phyloP scores from a whole-genome alignment of 352 stramenopile species.

The Globisporangium iwayamae region DNA sequence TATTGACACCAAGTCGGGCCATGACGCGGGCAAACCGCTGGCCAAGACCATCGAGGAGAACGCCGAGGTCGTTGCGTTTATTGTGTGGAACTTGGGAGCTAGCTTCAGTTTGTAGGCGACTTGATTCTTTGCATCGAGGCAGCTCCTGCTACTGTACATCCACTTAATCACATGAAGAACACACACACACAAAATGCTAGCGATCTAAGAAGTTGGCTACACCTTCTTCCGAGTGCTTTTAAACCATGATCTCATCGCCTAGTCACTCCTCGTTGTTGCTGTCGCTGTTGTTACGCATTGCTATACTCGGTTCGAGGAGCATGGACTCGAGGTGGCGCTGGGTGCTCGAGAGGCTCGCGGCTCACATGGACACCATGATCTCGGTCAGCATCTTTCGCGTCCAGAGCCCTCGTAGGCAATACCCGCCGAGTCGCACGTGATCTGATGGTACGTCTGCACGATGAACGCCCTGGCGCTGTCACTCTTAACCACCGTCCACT shows the following conservation, averaged over 20 bases:
- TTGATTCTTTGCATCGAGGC: too few relatives aligned
- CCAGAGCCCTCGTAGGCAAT: not conserved
- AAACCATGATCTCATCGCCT: not conserved
- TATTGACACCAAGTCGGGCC: too few relatives aligned
- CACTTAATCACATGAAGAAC: too few relatives aligned
- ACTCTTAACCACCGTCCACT: not conserved
- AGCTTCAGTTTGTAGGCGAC: too few relatives aligned
- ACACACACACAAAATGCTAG: too few relatives aligned
- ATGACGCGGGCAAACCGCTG: too few relatives aligned
- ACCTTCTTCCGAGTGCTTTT: not conserved
- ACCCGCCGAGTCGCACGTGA: not conserved
- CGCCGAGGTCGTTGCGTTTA: too few relatives aligned
- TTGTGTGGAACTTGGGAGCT: too few relatives aligned
- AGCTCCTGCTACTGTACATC: too few relatives aligned
- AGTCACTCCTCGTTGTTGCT: not conserved
- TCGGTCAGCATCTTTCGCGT: not conserved
- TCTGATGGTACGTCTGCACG: conserved; percentile 1
- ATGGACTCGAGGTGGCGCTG: not conserved
- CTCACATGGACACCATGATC: not conserved
- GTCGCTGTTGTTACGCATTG: not conserved
- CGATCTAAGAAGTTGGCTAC: not conserved
- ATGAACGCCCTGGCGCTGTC: not conserved
- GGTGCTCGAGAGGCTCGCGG: not conserved
- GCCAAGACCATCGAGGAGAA: too few relatives aligned
- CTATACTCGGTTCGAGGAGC: not conserved